Conservation (phyloP, 2,329 filamentous ascomycete genomes). For the Aschersonia sp. region DNA sequence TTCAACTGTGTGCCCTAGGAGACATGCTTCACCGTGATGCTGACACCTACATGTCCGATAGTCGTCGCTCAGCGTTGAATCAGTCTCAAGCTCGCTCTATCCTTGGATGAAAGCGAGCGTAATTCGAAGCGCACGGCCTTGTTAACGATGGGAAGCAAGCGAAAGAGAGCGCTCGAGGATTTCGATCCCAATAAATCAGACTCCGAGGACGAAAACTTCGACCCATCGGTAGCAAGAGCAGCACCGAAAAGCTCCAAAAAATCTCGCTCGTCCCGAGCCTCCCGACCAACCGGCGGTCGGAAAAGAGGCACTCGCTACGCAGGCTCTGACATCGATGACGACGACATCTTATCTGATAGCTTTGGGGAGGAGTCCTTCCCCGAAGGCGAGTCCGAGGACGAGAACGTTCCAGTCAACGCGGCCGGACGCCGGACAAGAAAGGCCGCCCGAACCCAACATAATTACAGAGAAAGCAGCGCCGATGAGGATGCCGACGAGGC, state of each 20-base stretch:
- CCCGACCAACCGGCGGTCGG: slow-evolving; percentile 12
- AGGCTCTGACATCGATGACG: slow-evolving; percentile 49
- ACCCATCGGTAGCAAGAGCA: slow-evolving; percentile 32
- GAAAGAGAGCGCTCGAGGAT: slow-evolving; percentile 41
- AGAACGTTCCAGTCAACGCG: slow-evolving; percentile 27
- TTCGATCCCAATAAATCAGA: slow-evolving; percentile 56
- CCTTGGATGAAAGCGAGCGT: neutral
- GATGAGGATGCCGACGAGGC: slow-evolving; percentile 22
- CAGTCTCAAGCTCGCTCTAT: slow-evolving; percentile 4
- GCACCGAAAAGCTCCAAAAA: slow-evolving; percentile 27
- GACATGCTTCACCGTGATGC: no score
- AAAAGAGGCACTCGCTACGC: slow-evolving; percentile 30
- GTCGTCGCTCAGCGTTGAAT: neutral
- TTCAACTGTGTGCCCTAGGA: no score
- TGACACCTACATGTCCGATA: no score
- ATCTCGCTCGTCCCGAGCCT: slow-evolving; percentile 21
- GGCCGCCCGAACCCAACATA: slow-evolving; percentile 28
- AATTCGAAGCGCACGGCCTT: neutral
- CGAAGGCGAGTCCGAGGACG: slow-evolving; percentile 23
- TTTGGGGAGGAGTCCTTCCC: slow-evolving; percentile 34
- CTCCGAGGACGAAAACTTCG: slow-evolving; percentile 51
- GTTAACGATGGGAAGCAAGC: slow-evolving; percentile 26
- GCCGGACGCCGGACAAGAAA: slow-evolving; percentile 34
- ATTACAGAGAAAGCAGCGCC: slow-evolving; percentile 31
- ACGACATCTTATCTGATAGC: slow-evolving; percentile 39